Evolutionary conservation across 164 flowering plant species (phyloP), one percentile per base, ranked within the genome.

Genomic region (Nymphaea thermarum): DNA sequence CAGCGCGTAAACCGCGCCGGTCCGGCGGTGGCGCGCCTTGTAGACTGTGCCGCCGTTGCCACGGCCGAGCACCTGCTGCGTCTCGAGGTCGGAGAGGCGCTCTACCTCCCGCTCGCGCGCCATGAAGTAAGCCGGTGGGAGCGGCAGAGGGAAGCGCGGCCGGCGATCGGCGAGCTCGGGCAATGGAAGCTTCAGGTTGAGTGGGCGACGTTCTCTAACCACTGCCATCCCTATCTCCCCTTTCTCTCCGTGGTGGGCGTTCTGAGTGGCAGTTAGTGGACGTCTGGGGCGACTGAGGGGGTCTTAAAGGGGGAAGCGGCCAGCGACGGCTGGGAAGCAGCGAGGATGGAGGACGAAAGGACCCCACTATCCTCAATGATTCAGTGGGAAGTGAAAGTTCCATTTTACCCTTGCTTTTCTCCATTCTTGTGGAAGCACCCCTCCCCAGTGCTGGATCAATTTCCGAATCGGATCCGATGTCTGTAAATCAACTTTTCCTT

Each of bases 1-100:
- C 42, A 90, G 84, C 4, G 96, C 96, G 75, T 86, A 86, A 65
- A 74, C 11, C 5, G 77, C 67, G 62, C 73, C 59, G 53, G 87
- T 85, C 12, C 77, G 79, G 65, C 77, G 78, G 76, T 87, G 87
- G 16, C 80, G 82, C 43, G 85, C 93, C 69, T 87, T 82, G 77
- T 87, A 89, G 72, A 89, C 96, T 0, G 88, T 89, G 44, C 96
- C 96, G 5, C 96, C 89, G 75, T 86, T 89, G 2, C 93, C 96
- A 73, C 84, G 85, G 65, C 93, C 93, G 64, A 89, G 84, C 25
- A 85, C 89, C 4, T 75, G 70, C 7, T 84, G 75, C 62, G 75
- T 83, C 44, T 86, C 90, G 63, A 83, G 77, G 41, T 77, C 80
- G 6, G 75, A 64, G 68, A 77, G 69, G 57, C 74, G 65, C 10